These are phyloP conservation scores for Solanum stenotomum DNA, from an alignment of 257 asterid species.

Conservation along the genomic window DNA sequence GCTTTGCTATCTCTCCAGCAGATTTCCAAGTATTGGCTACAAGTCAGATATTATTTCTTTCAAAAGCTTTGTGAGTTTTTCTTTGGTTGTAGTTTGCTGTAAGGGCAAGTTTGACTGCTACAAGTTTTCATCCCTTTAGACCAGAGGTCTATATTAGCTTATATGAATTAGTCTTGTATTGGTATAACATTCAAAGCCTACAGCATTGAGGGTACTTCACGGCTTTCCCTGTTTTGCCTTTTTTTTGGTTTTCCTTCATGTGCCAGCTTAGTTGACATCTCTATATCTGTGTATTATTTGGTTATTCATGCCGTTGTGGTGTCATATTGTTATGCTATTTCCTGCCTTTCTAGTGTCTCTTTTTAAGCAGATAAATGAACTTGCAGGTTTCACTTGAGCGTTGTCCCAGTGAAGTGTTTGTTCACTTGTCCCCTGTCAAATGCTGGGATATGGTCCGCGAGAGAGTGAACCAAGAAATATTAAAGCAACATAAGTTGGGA, in stretches of 20 bases:
- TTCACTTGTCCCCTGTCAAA: slow-evolving; percentile 59
- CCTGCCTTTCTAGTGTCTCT: neutral
- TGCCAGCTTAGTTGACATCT: neutral
- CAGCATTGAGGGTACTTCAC: neutral
- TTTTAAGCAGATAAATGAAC: neutral
- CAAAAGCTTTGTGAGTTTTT: neutral
- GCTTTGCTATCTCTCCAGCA: neutral
- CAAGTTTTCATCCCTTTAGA: neutral
- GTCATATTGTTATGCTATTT: neutral
- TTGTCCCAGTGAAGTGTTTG: slow-evolving; percentile 65
- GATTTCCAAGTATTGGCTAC: neutral
- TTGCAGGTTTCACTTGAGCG: slow-evolving; percentile 74
- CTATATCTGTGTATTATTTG: neutral
- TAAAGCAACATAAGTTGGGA: slow-evolving; percentile 78
- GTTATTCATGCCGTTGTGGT: neutral
- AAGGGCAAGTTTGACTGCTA: neutral
- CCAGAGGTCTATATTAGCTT: neutral
- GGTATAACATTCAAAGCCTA: neutral
- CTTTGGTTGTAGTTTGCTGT: neutral
- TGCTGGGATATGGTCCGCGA: slow-evolving; percentile 98
- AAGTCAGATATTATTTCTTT: neutral
- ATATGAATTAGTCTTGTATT: neutral
- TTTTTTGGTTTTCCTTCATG: neutral
- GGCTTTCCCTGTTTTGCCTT: neutral
- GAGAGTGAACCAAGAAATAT: slow-evolving; percentile 78